Conservation (phyloP, 2,329 filamentous ascomycete genomes). For the Penicillium italicum region DNA sequence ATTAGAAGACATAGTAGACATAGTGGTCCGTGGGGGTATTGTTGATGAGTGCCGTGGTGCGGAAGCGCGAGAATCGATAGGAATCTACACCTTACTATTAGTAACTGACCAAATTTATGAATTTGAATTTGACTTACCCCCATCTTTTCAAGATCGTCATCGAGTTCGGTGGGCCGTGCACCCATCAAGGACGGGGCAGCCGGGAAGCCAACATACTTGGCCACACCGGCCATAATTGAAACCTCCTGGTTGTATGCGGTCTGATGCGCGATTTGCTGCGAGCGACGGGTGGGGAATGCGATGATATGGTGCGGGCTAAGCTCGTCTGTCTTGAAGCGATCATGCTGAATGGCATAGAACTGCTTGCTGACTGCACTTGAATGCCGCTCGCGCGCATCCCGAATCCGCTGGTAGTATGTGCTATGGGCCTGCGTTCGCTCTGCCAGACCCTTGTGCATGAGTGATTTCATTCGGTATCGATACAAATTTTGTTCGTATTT, state of each 20-base stretch:
- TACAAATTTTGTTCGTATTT: conserved; percentile 70
- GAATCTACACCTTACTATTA: conserved; percentile 25
- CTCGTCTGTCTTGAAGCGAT: conserved; percentile 73
- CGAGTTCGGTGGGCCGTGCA: conserved; percentile 68
- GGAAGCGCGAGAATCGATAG: conserved; percentile 27
- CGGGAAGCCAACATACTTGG: conserved; percentile 94
- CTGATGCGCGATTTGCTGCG: conserved; percentile 77
- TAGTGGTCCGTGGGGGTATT: conserved; percentile 27
- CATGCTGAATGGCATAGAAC: conserved; percentile 89
- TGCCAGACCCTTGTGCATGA: conserved; percentile 72
- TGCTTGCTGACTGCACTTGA: conserved; percentile 79
- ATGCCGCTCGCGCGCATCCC: conserved; percentile 75
- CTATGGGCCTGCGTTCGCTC: conserved; percentile 81
- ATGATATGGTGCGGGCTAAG: conserved; percentile 78
- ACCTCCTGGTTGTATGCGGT: conserved; percentile 94
- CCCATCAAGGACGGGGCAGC: conserved; percentile 81
- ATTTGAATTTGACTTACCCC: conserved; percentile 58
- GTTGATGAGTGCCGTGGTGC: conserved; percentile 26
- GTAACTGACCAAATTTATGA: not conserved
- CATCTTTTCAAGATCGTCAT: conserved; percentile 86
- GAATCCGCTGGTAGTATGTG: conserved; percentile 82
- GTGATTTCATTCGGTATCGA: conserved; percentile 67
- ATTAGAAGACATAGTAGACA: conserved; percentile 36
- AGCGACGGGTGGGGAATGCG: conserved; percentile 71
- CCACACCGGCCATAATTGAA: conserved; percentile 81